Evolutionary conservation across 2,329 filamentous ascomycete species (phyloP).

Genomic region (Aspergillus quadrilineatus): DNA sequence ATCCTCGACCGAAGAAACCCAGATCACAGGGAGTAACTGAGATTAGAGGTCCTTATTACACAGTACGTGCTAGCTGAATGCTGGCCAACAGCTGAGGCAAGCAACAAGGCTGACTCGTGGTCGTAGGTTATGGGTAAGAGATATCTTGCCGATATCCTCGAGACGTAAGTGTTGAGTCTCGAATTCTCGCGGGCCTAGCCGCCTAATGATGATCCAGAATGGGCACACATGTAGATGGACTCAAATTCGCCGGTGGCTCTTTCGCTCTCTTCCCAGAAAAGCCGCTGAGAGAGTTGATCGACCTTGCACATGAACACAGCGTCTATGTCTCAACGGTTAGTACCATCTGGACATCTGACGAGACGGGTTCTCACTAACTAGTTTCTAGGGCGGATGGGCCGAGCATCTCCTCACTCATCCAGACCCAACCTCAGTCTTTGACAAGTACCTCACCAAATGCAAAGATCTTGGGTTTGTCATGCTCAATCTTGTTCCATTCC

Average conservation of each 20-base stretch:
- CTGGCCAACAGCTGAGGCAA: not conserved
- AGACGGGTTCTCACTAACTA: not conserved
- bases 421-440: conserved; percentile 46
- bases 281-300: conserved; percentile 48
- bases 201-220: conserved; percentile 37
- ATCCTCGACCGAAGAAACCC: conserved; percentile 50
- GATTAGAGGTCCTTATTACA: conserved; percentile 58
- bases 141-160: conserved; percentile 54
- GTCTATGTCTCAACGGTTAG: conserved; percentile 55
- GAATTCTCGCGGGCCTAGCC: too few species aligned
- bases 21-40: conserved; percentile 53
- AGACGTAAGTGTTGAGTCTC: conserved; percentile 43
- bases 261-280: conserved; percentile 53
- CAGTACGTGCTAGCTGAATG: conserved; percentile 30
- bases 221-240: conserved; percentile 55
- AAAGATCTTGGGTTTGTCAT: conserved; percentile 48
- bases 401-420: conserved; percentile 55
- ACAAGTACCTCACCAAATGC: conserved; percentile 54
- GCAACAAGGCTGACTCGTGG: not conserved
- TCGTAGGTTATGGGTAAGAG: conserved; percentile 51
- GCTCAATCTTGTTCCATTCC: not conserved
- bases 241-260: conserved; percentile 57
- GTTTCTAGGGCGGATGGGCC: conserved; percentile 51
- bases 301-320: conserved; percentile 50
- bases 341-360: not conserved